Percentiles rank a stretch among this genome's conserved stretches.
Evolutionary conservation across 768 basidiomycete species (phyloP).

Genomic region (Saitozyma sp.): DNA sequence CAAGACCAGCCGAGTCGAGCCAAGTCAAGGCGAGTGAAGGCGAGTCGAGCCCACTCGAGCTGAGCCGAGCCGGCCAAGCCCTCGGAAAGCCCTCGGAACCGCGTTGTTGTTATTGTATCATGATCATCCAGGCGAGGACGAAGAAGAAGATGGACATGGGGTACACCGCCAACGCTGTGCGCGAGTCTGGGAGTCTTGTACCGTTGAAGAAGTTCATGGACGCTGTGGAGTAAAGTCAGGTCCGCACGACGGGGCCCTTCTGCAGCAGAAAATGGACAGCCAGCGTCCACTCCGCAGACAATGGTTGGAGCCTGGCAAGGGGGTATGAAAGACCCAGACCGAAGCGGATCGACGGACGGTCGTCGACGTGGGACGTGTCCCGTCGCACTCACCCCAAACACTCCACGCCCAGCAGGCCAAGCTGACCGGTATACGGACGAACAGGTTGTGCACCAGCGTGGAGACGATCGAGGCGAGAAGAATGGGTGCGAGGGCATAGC

Average conservation of each 20-base stretch:
- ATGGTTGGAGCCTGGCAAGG: neutral
- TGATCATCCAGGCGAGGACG: constrained; percentile 93
- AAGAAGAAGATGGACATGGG: constrained; percentile 93
- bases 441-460: constrained; percentile 75
- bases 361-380: neutral
- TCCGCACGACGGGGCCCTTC: too few species aligned
- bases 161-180: constrained; percentile 90
- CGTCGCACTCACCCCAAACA: constrained; percentile 78
- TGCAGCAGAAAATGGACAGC: too few species aligned
- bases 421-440: constrained; percentile 81
- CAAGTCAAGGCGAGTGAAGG: too few species aligned
- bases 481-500: constrained; percentile 92
- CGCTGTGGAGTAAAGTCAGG: constrained; percentile 57
- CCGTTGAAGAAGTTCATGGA: constrained; percentile 94
- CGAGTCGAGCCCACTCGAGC: neutral
- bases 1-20: neutral
- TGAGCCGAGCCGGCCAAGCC: too few species aligned
- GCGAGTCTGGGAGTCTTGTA: constrained; percentile 85
- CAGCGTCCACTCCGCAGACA: too few species aligned
- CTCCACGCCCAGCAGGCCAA: constrained; percentile 91
- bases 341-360: too few species aligned
- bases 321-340: neutral
- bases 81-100: too few species aligned
- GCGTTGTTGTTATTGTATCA: constrained; percentile 66
- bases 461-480: constrained; percentile 85